Conservation (phyloP, 1,139 yeast species). For the Sugiyamaella pinicola region DNA sequence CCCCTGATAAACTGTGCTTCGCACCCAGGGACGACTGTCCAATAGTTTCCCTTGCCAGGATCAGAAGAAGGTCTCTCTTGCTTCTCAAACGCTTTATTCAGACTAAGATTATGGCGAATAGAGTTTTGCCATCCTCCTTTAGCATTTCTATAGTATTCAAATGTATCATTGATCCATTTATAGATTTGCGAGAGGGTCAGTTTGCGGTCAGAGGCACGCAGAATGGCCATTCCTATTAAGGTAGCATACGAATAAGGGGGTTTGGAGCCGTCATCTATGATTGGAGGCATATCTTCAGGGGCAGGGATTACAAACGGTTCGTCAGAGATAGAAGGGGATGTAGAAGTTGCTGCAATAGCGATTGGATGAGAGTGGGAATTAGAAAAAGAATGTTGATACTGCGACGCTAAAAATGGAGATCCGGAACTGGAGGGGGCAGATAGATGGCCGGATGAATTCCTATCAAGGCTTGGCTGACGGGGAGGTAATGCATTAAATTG, state of each 20-base stretch:
- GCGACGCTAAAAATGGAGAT: neutral
- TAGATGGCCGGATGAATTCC: too few relatives aligned
- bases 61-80: constrained; percentile 86
- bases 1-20: constrained; percentile 79
- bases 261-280: constrained; percentile 55
- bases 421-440: too few relatives aligned
- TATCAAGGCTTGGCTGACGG: constrained; percentile 3
- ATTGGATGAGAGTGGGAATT: constrained; percentile 18
- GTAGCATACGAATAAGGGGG: constrained; percentile 97
- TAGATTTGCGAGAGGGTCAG: constrained; percentile 90
- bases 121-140: constrained; percentile 96
- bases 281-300: constrained; percentile 50
- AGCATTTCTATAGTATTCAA: constrained; percentile 76
- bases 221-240: constrained; percentile 88
- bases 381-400: neutral
- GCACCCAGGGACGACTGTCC: constrained; percentile 85
- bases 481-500: constrained; percentile 7
- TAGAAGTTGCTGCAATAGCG: constrained; percentile 29
- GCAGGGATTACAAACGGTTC: constrained; percentile 36
- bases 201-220: constrained; percentile 76
- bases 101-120: constrained; percentile 79
- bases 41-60: constrained; percentile 91
- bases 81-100: constrained; percentile 85
- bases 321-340: constrained; percentile 27
- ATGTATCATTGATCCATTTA: constrained; percentile 88